phyloP scores from a whole-genome alignment of 2,329 filamentous ascomycete species.

The Endothia cerciana region DNA sequence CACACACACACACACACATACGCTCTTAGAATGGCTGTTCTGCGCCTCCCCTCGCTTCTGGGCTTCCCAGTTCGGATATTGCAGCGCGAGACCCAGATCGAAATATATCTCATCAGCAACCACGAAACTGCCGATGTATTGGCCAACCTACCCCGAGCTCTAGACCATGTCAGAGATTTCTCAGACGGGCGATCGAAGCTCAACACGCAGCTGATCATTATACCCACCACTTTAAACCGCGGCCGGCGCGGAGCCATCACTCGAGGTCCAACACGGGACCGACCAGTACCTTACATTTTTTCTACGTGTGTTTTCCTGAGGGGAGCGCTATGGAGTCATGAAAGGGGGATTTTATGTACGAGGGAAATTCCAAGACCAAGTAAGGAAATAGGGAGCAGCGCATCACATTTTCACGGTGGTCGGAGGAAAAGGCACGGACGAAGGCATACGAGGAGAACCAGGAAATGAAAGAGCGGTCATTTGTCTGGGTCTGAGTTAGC shows the following conservation, averaged over 20 bases:
- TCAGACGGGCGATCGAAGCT: background rate
- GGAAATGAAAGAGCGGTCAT: background rate
- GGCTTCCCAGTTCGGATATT: background rate
- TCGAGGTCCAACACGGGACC: background rate
- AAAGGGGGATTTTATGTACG: slow-evolving; percentile 16
- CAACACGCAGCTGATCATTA: slow-evolving; percentile 12
- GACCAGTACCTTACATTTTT: slow-evolving; percentile 1
- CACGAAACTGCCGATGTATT: background rate
- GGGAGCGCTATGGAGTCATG: background rate
- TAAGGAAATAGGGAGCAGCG: background rate
- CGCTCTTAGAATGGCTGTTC: background rate
- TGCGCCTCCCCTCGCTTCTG: background rate
- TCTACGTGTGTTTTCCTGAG: background rate
- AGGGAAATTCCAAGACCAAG: slow-evolving; percentile 10
- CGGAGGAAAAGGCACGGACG: background rate
- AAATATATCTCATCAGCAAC: background rate
- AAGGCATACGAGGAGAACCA: slow-evolving; percentile 9
- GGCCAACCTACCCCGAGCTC: background rate
- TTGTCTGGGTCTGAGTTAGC: background rate
- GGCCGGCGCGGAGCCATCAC: background rate
- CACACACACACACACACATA: background rate
- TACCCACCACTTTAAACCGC: slow-evolving; percentile 9
- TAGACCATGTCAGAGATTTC: slow-evolving; percentile 5
- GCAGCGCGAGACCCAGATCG: background rate
- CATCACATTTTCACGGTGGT: slow-evolving; percentile 2